Evolutionary conservation across 371 early-diverging fungal species (phyloP), one percentile per base, ranked within the genome.

Genomic region (Mucor circinelloides): DNA sequence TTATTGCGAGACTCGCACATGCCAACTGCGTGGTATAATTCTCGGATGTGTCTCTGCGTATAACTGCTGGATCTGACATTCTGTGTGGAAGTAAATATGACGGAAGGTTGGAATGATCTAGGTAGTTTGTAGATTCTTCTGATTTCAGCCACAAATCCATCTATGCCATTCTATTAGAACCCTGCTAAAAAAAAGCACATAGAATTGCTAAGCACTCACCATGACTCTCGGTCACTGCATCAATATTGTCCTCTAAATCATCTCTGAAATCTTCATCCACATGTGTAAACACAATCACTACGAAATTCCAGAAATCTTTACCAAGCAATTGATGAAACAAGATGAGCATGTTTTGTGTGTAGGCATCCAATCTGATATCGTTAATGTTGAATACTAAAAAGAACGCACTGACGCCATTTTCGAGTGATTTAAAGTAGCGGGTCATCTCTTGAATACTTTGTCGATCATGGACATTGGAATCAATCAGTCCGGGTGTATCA

Each of bases 251-350:
- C n/a, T 84, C 86, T 31, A 88, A 72, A 58, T 82, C 82, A 57
- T 86, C 88, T 21, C 81, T 66, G 21, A 77, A 75, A 36, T 86
- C 85, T 60, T 86, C 87, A 62, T 88, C 88, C 19, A 85, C 87
- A 70, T 86, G 86, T 1, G 88, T 88, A 64, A 88, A 88, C 40
- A 85, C 87, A 54, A 88, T 76, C 15, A 86, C 83, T 7, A 86
- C 86, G 70, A 85, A 85, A 44, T 85, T 82, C 88, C 87, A 88
- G 58, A 88, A 88, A 25, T 85, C 82, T 25, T 78, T 83, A 27
- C 88, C 88, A 17, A 88, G 72, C 31, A 88, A 61, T 55, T 82
- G 79, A 55, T 86, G 85, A 63, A 88, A 88, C 32, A 86, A 63
- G 17, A 78, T 63, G 34, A 88, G 60, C 87, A 88, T 88, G 56